phyloP scores from a whole-genome alignment of 176 grass and related monocot genomes.

The Juncus effusus region DNA sequence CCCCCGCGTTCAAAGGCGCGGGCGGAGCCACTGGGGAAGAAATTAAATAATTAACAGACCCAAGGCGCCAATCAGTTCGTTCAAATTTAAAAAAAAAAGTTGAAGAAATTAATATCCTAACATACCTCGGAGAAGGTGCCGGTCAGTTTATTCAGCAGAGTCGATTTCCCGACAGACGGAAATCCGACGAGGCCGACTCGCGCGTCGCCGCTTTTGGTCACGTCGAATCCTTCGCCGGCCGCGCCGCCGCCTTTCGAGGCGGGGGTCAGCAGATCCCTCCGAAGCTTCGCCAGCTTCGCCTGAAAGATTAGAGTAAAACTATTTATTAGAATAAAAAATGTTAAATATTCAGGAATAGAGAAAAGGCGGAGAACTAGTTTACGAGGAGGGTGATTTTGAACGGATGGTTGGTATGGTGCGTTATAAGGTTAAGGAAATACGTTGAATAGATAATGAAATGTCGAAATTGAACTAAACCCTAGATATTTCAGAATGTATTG shows the following conservation, averaged over 20 bases:
- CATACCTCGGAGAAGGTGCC: conserved; percentile 96
- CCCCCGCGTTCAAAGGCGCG: too few species aligned
- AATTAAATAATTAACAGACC: too few species aligned
- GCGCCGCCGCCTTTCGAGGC: conserved; percentile 74
- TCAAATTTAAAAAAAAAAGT: background rate
- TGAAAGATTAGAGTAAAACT: conserved; percentile 32
- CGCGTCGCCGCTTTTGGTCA: conserved; percentile 92
- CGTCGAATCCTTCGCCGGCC: conserved; percentile 94
- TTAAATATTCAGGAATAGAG: background rate
- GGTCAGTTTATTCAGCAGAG: conserved; percentile 87
- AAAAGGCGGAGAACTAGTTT: too few species aligned
- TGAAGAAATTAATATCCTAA: conserved; percentile 19
- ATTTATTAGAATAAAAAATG: conserved; percentile 4
- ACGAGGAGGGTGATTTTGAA: too few species aligned
- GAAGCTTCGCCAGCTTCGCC: conserved; percentile 95
- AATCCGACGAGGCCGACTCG: conserved; percentile 95
- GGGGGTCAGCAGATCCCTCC: conserved; percentile 74
- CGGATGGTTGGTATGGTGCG: too few species aligned
- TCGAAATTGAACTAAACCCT: too few species aligned
- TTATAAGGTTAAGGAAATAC: too few species aligned
- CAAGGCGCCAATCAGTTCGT: too few species aligned
- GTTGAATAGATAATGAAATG: too few species aligned
- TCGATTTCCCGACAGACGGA: conserved; percentile 97
- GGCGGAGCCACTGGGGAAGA: too few species aligned
- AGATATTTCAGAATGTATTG: too few species aligned